Conservation (phyloP, 345 rosid species). For the Hypericum perforatum region DNA sequence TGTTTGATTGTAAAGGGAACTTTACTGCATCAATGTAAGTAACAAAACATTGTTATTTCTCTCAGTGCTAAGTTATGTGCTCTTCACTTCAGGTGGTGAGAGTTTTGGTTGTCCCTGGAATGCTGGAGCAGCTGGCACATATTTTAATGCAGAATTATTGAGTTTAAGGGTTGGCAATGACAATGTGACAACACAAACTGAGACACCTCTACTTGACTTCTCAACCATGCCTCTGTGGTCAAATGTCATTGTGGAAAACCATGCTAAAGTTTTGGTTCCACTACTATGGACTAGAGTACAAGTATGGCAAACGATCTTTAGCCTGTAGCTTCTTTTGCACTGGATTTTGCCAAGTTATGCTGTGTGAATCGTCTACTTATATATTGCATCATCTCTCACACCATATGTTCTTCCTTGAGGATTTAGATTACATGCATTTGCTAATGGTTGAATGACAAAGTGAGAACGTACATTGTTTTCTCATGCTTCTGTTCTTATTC, state of each 20-base stretch:
- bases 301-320: slow-evolving; percentile 24
- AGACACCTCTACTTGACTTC: slow-evolving; percentile 90
- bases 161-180: slow-evolving; percentile 88
- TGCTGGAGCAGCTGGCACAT: slow-evolving; percentile 99
- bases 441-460: too few species aligned
- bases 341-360: too few species aligned
- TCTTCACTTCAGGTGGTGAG: slow-evolving; percentile 56
- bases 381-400: slow-evolving; percentile 1
- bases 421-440: neutral
- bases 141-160: slow-evolving; percentile 67
- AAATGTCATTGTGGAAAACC: slow-evolving; percentile 81
- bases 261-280: slow-evolving; percentile 90
- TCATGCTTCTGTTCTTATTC: too few species aligned
- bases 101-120: slow-evolving; percentile 76
- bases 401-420: slow-evolving; percentile 2
- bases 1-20: too few species aligned
- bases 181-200: slow-evolving; percentile 75
- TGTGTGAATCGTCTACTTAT: neutral
- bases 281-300: slow-evolving; percentile 96
- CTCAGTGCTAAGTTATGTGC: slow-evolving; percentile 9
- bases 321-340: too few species aligned
- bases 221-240: slow-evolving; percentile 79
- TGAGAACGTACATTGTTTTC: too few species aligned
- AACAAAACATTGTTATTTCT: neutral
- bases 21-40: too few species aligned